Base-by-base conservation (phyloP, 2,329 filamentous ascomycete species). In the Aspergillus aculeatus region DNA sequence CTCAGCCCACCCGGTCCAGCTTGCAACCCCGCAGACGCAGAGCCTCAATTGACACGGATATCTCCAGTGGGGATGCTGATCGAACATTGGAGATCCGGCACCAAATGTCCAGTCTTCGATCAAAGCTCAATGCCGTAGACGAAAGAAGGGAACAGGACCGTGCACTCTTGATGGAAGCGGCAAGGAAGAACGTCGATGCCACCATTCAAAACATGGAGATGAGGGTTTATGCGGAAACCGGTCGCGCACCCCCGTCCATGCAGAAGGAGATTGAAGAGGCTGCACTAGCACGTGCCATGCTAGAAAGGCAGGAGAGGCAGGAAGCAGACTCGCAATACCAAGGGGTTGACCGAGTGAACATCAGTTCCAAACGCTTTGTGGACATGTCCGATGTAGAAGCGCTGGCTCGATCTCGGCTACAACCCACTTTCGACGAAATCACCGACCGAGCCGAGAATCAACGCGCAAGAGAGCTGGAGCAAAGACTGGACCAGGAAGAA, bases 381-480 rank as follows among this genome's bases (percentile, higher is more conserved):
- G 86, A 92, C 41, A 86, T 89, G 66, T 82, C 86, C 5, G 90
- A 92, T 51, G 86, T 97, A 16, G 87, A 97, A 64, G 86, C 86
- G 5, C 90, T 96, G 65, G 93, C 93, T 2, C 84, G 86, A 12
- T 86, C 84, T 50, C 86, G 88, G 65, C 84, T 97, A 16, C 90
- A 94, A 72, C 93, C 93, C 4, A 86, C 95, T 0, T 75, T 97
- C 5, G 89, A 96, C 65, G 90, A 96, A 64, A 95, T 97, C 62
- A 87, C 88, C 56, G 87, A 90, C 54, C 90, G 88, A 70, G 90
- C 90, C 0, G 89, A 92, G 69, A 82, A 82, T 62, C 88, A 92
- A 71, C 82, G 85, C 44, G 90, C 89, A 52, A 83, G 87, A 60
- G 83, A 89, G 61, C 81, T 87, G 50, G 84, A 87, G 64, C 75